These are phyloP conservation scores for Moesziomyces parantarcticus DNA, from an alignment of 1,284 basidiomycete genomes.

Conservation along the genomic window DNA sequence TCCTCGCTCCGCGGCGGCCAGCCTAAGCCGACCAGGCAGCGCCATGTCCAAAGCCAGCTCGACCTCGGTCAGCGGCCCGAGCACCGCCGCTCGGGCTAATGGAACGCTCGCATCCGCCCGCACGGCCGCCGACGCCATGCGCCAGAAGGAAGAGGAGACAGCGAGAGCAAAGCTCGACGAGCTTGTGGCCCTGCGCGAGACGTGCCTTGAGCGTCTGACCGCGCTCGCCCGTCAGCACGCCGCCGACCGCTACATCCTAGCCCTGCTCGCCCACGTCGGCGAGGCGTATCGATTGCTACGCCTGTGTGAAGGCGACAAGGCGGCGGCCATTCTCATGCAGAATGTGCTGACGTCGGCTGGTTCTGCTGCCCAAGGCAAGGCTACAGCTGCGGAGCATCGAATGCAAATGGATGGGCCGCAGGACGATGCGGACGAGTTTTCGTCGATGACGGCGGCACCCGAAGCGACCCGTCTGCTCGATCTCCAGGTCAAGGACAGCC, in stretches of 20 bases:
- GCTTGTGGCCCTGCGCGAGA: constrained; percentile 21
- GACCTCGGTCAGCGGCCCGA: constrained; percentile 13
- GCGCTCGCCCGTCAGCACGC: constrained; percentile 32
- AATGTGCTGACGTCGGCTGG: constrained; percentile 1
- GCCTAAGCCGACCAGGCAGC: constrained; percentile 32
- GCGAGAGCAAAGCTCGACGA: constrained; percentile 21
- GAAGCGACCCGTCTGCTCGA: constrained; percentile 18
- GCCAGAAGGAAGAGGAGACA: constrained; percentile 29
- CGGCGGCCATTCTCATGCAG: constrained; percentile 32
- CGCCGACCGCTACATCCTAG: constrained; percentile 41
- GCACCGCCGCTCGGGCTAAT: constrained; percentile 14
- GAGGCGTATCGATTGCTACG: constrained; percentile 58
- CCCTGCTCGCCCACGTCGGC: constrained; percentile 45
- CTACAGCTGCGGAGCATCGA: background rate
- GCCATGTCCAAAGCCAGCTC: constrained; percentile 48
- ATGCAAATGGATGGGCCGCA: background rate
- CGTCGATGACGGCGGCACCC: background rate
- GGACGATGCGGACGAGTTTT: constrained; percentile 10
- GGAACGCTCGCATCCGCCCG: constrained; percentile 23
- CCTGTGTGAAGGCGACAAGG: constrained; percentile 44
- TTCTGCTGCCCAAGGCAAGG: background rate
- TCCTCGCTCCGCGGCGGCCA: constrained; percentile 10
- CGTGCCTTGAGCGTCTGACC: constrained; percentile 21
- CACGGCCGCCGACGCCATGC: constrained; percentile 38
- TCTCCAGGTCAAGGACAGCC: constrained; percentile 32